These are phyloP conservation scores for Graphium sp. DNA, from an alignment of 2,329 filamentous ascomycete species.

Conservation along the genomic window DNA sequence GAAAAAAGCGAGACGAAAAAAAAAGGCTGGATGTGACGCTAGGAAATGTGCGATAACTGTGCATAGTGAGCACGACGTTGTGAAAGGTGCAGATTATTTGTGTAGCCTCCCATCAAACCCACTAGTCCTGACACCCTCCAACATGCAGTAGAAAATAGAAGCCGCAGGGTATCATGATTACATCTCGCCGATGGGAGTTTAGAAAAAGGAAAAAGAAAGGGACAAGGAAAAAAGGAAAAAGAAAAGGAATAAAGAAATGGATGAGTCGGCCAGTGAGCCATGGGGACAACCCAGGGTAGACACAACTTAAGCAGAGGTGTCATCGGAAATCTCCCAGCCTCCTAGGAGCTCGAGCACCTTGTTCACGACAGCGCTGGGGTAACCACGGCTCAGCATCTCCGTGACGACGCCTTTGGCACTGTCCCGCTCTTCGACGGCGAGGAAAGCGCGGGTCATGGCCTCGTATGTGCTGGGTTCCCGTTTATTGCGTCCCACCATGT, in stretches of 20 bases:
- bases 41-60: too few species aligned
- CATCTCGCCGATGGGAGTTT: background rate
- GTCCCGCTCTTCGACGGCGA: slow-evolving; percentile 66
- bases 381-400: slow-evolving; percentile 82
- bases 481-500: slow-evolving; percentile 57
- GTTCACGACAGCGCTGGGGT: slow-evolving; percentile 78
- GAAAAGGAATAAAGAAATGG: background rate
- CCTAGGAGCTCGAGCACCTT: slow-evolving; percentile 87
- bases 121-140: too few species aligned
- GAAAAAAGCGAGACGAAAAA: too few species aligned
- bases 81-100: too few species aligned
- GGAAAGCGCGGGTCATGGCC: slow-evolving; percentile 88
- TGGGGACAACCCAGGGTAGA: too few species aligned
- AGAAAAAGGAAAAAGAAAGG: background rate
- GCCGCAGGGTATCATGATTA: too few species aligned
- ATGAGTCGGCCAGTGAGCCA: background rate
- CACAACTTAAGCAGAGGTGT: background rate
- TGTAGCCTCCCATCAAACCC: too few species aligned
- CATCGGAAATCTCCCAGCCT: slow-evolving; percentile 6
- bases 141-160: too few species aligned
- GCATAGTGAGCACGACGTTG: too few species aligned
- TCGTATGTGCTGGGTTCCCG: slow-evolving; percentile 97
- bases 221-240: slow-evolving; percentile 1
- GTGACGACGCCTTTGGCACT: slow-evolving; percentile 64
- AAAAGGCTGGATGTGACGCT: too few species aligned